Base-by-base conservation (phyloP, 306 rosid genomes). In the Lathyrus aphaca region DNA sequence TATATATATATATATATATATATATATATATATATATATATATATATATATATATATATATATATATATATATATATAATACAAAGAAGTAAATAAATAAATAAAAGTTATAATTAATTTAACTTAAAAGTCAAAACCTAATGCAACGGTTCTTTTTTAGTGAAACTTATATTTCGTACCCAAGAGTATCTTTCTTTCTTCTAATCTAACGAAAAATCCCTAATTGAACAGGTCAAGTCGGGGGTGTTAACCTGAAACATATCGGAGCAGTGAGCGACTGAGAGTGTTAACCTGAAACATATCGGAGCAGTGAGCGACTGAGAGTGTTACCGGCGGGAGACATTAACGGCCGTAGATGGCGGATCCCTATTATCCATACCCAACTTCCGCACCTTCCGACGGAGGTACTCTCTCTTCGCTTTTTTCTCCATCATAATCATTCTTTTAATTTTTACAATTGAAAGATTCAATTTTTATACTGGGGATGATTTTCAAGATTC, bases 341-440 rank as follows among this genome's bases (percentile, higher is more conserved):
- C 11, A 10, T 21, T 73, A 55, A 76, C 59, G 4, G n/a, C 38
- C 38, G 6, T 27, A 46, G 30, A 90, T 82, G 96, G 85, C 74
- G 55, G 94, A 87, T 64, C 86, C 94, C 59, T 74, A 80, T 56
- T 66, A 65, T 63, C 66, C 85, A 43, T 80, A 85, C 77, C 29
- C 14, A 58, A n/a, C 84, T 72, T 10, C 83, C 3, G 27, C 74
- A 0, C 10, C 72, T 23, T 80, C 71, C 12, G 83, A 85, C 29
- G 49, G 69, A 82, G 93, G 91, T 90, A 72, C 27, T 45, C 67
- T 38, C 15, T 32, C 18, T 63, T 27, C 38, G 32, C 43, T 35
- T n/a, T 58, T 56, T 32, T 66, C 2, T 3, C 43, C 48, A 3
- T 17, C 60, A 11, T 1, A 61, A 10, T 19, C 29, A 29, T 14